phyloP scores from a whole-genome alignment of 495 filamentous ascomycete genomes.

The Aspergillus ostianus region DNA sequence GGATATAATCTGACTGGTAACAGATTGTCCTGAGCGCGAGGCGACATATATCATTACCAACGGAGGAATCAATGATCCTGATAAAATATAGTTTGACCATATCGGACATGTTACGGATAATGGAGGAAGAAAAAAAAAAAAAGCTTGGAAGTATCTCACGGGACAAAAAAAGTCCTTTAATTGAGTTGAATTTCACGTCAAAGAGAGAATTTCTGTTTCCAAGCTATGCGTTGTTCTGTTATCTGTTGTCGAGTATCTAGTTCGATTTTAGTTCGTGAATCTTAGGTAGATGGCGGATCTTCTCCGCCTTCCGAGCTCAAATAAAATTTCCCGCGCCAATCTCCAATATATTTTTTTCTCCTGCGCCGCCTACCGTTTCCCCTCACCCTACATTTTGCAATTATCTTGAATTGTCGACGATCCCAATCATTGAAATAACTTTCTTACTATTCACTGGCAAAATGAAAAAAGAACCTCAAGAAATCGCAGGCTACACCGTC shows the following conservation, averaged over 20 bases:
- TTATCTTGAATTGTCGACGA: neutral
- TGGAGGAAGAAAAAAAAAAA: neutral
- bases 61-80: slow-evolving; percentile 73
- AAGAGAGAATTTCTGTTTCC: neutral
- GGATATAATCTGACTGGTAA: slow-evolving; percentile 10
- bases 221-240: neutral
- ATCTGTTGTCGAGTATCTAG: neutral
- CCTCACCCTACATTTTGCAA: neutral
- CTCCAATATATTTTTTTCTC: slow-evolving; percentile 1
- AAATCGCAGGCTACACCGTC: slow-evolving; percentile 49
- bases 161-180: too few species aligned
- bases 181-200: too few species aligned
- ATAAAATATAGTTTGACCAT: slow-evolving; percentile 45
- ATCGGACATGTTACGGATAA: neutral
- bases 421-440: neutral
- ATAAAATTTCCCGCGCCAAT: slow-evolving; percentile 17
- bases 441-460: slow-evolving; percentile 19
- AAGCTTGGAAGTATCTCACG: neutral
- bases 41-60: slow-evolving; percentile 78
- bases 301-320: slow-evolving; percentile 18
- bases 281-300: neutral
- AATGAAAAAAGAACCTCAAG: slow-evolving; percentile 39
- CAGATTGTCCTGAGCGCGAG: slow-evolving; percentile 73
- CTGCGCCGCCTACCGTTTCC: slow-evolving; percentile 1
- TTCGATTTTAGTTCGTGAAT: neutral